Base-by-base conservation (phyloP, 2,329 filamentous ascomycete genomes). In the Sclerotinia glacialis region DNA sequence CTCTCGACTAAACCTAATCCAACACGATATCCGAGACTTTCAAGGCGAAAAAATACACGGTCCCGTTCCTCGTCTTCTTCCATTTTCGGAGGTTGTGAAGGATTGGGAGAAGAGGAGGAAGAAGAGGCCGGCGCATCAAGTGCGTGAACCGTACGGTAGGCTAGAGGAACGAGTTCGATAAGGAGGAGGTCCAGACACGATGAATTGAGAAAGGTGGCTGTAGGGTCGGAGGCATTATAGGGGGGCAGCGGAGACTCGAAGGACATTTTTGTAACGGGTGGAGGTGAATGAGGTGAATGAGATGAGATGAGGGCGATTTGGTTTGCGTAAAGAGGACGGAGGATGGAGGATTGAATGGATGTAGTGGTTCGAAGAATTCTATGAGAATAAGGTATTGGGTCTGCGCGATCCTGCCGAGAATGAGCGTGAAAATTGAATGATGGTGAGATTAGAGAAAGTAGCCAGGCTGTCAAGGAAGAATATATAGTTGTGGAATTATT, bases 161-260 rank as follows among this genome's bases (percentile, higher is more conserved):
- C 91, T 82, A 98, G 89, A 49, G 95, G 95, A 21, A 99, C 95
- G 65, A 99, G 86, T 81, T 99, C 95, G 77, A 98, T 98, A 73
- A 99, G 86, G 66, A 99, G 86, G 73, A 99, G 90, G 79, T 99
- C 95, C 74, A 99, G 87, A 77, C 91, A 93, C 58, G 94, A 95
- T 67, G 89, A 87, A 80, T 86, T 89, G 73, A 97, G 83, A 80
- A 93, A 91, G 68, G 87, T 86, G 67, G 90, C 89, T 68, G 83
- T 83, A 47, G 91, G 90, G 79, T 96, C 92, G 71, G 84, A 85
- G 72, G 87, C 82, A 78, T 89, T 90, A 81, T 86, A 89, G 18
- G 87, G 86, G 2, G 88, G 88, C 74, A 87, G 81, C 55, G 88
- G 83, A 54, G 86, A 79, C 71, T 93, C 89, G 80, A 92, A 90